Base-by-base conservation (phyloP, 805 yeast genomes). In the Saccharomycopsis amapae region DNA sequence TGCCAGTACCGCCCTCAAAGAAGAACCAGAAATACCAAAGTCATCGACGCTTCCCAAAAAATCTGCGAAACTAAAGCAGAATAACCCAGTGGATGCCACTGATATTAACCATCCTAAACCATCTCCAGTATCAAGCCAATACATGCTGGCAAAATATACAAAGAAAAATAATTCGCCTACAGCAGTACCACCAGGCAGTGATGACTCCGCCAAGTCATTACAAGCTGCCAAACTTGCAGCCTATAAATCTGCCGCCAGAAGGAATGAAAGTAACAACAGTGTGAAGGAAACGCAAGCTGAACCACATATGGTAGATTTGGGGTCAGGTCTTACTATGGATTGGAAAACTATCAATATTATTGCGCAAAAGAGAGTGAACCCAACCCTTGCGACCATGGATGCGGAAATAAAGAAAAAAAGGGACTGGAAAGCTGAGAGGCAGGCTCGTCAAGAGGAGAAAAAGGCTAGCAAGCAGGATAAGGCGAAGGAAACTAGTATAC, bases 321-420 rank as follows among this genome's bases (percentile, higher is more conserved):
- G 48, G 7, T 44, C 40, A 6, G 48, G 44, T 2, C 25, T 44
- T 13, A 9, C 12, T 22, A 44, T 44, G 48, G 18, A 20, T 4
- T 44, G 48, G 48, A 31, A 13, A 17, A 35, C 25, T 12, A 23
- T 44, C 13, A 20, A 32, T 18, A 20, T 19, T n/a, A 44, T 44
- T 44, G 48, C 48, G 4, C n/a, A 44, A 26, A 40, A 18, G 15
- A 28, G 45, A 32, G 33, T 44, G 12, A 18, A 44, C 15, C 47
- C 47, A 6, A 28, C 31, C 13, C 38, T 44, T 9, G 32, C 9
- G 6, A 45, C 25, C 18, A 20, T 44, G 6, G 44, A 41, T 22
- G 20, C 7, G 13, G 22, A 39, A n/a, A 28, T 20, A n/a, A 6
- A 26, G 7, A 39, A n/a, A 13, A 33, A 39, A 17, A 39, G 24